Evolutionary conservation across 1,284 basidiomycete genomes (phyloP).

Genomic region (Ganoderma lucidum): DNA sequence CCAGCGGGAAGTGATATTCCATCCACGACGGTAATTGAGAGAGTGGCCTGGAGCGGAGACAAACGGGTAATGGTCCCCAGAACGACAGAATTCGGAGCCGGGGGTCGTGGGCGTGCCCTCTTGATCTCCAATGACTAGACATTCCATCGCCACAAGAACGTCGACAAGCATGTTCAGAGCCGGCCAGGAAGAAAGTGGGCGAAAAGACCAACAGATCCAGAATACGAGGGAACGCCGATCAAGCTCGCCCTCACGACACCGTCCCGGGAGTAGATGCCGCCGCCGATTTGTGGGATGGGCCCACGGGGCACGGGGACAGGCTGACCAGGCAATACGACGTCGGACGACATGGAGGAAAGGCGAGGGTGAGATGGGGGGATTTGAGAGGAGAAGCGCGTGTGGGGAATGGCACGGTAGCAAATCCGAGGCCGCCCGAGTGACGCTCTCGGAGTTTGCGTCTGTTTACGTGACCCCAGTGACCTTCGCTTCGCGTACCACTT

Average conservation of each 20-base stretch:
- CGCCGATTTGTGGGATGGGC: slow-evolving; percentile 67
- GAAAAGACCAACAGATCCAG: slow-evolving; percentile 71
- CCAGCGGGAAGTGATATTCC: slow-evolving; percentile 86
- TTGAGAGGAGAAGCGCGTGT: slow-evolving; percentile 14
- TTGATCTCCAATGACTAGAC: slow-evolving; percentile 66
- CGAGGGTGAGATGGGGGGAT: slow-evolving; percentile 15
- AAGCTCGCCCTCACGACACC: slow-evolving; percentile 77
- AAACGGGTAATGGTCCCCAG: slow-evolving; percentile 87
- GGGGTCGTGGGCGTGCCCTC: slow-evolving; percentile 70
- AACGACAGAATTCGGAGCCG: slow-evolving; percentile 74
- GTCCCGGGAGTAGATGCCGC: slow-evolving; percentile 75
- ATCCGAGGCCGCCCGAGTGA: slow-evolving; percentile 32
- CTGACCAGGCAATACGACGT: slow-evolving; percentile 82
- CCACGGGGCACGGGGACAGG: slow-evolving; percentile 70
- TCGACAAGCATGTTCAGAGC: slow-evolving; percentile 37
- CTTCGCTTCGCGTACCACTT: slow-evolving; percentile 31
- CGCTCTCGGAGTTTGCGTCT: slow-evolving; percentile 38
- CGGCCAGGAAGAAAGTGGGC: slow-evolving; percentile 32
- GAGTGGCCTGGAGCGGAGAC: slow-evolving; percentile 86
- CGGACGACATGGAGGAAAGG: slow-evolving; percentile 45
- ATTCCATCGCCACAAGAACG: slow-evolving; percentile 1
- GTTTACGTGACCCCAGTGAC: slow-evolving; percentile 46
- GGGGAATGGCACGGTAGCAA: slow-evolving; percentile 21
- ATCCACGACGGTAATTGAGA: slow-evolving; percentile 92
- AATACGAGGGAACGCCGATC: slow-evolving; percentile 68